Percentiles rank a stretch among this genome's conserved stretches.
Evolutionary conservation across 345 rosid species (phyloP).

Genomic region (Camelina sativa): DNA sequence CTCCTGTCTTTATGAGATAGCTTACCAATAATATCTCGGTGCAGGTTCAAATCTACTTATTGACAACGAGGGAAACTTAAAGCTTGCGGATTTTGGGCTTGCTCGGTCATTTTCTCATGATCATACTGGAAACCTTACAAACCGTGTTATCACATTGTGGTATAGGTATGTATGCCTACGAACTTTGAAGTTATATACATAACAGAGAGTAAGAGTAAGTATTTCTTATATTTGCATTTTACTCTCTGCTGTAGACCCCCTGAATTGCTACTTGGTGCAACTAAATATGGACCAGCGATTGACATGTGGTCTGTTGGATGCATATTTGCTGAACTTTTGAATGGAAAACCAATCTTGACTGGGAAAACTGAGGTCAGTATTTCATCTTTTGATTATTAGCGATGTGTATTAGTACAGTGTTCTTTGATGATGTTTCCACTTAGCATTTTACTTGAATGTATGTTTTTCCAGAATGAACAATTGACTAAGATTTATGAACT

Average conservation of each 20-base stretch:
- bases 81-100: slow-evolving; percentile 98
- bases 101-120: slow-evolving; percentile 86
- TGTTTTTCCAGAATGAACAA: slow-evolving; percentile 58
- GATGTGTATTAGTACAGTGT: background rate
- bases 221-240: background rate
- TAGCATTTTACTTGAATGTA: background rate
- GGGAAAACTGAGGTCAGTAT: slow-evolving; percentile 83
- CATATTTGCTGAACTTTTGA: slow-evolving; percentile 90
- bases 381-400: background rate
- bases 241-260: slow-evolving; percentile 68
- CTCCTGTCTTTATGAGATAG: slow-evolving; percentile 3
- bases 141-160: slow-evolving; percentile 97
- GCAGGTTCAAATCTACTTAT: slow-evolving; percentile 97
- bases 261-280: slow-evolving; percentile 92
- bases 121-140: slow-evolving; percentile 81
- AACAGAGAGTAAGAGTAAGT: background rate
- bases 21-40: slow-evolving; percentile 19
- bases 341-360: slow-evolving; percentile 90
- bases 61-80: slow-evolving; percentile 93
- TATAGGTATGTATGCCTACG: slow-evolving; percentile 68
- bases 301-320: slow-evolving; percentile 99
- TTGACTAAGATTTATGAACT: slow-evolving; percentile 69
- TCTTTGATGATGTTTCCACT: slow-evolving; percentile 13
- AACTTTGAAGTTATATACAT: background rate
- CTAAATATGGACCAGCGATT: slow-evolving; percentile 94